Conservation (phyloP, 495 filamentous ascomycete species). For the Neurospora intermedia region DNA sequence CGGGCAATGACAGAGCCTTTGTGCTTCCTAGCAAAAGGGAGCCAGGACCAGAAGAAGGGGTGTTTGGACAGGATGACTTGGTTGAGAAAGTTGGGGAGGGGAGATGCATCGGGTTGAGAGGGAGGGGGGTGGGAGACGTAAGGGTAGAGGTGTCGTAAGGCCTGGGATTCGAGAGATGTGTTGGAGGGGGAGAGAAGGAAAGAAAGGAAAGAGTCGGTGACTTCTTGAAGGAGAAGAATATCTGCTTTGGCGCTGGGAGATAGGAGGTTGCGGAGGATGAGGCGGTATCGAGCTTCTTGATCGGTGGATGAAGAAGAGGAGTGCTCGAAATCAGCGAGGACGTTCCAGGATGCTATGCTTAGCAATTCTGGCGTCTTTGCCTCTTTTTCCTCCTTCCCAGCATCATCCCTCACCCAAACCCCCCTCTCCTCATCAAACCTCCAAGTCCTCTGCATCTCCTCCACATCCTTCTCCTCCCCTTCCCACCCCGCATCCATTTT, state of each 20-base stretch:
- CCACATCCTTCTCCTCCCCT: not conserved
- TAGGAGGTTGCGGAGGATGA: slow-evolving; percentile 36
- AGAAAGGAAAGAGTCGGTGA: slow-evolving; percentile 46
- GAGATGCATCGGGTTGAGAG: slow-evolving; percentile 32
- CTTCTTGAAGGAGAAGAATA: slow-evolving; percentile 46
- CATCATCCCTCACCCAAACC: not conserved
- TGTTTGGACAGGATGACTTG: slow-evolving; percentile 40
- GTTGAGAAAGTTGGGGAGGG: slow-evolving; percentile 44
- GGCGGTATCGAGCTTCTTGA: slow-evolving; percentile 32
- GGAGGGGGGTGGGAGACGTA: slow-evolving; percentile 42
- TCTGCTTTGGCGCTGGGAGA: slow-evolving; percentile 25
- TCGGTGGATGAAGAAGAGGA: slow-evolving; percentile 22
- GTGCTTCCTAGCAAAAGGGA: slow-evolving; percentile 36
- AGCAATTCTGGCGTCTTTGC: slow-evolving; percentile 15
- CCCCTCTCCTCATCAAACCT: not conserved
- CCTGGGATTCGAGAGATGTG: not conserved
- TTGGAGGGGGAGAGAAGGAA: slow-evolving; percentile 26
- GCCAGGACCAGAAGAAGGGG: slow-evolving; percentile 38
- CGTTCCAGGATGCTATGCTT: slow-evolving; percentile 43
- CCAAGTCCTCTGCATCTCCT: slow-evolving; percentile 4
- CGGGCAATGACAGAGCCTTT: slow-evolving; percentile 38
- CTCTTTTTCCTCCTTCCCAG: slow-evolving; percentile 2
- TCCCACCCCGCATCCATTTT: not conserved
- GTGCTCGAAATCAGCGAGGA: slow-evolving; percentile 41
- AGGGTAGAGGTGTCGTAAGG: slow-evolving; percentile 36